Evolutionary conservation across 495 filamentous ascomycete genomes (phyloP).

Genomic region (Lasiosphaeria ovina): DNA sequence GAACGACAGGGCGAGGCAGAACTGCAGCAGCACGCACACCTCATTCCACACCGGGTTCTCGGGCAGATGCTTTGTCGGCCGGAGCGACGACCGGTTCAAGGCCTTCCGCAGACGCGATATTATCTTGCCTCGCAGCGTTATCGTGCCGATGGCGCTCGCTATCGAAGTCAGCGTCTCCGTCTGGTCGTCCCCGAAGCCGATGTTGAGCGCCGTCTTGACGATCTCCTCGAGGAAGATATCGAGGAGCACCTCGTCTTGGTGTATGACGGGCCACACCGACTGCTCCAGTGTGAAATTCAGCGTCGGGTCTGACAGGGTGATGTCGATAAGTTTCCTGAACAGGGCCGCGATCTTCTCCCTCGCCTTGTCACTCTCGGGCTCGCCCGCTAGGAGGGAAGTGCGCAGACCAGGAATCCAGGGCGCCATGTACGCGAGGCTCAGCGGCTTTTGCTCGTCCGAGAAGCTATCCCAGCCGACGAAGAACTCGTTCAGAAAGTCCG

Average conservation of each 20-base stretch:
- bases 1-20: conserved; percentile 63
- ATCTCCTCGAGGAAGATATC: conserved; percentile 65
- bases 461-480: conserved; percentile 69
- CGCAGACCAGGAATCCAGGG: conserved; percentile 61
- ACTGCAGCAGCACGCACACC: conserved; percentile 60
- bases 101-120: conserved; percentile 61
- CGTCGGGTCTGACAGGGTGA: conserved; percentile 54
- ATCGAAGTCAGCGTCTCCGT: conserved; percentile 61
- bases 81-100: conserved; percentile 59
- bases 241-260: conserved; percentile 57
- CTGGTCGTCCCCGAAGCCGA: conserved; percentile 55
- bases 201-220: conserved; percentile 55
- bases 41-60: conserved; percentile 65
- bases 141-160: conserved; percentile 57
- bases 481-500: conserved; percentile 65
- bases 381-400: conserved; percentile 53
- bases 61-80: conserved; percentile 57
- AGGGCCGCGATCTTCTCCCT: conserved; percentile 59
- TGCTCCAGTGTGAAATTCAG: conserved; percentile 59
- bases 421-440: conserved; percentile 65
- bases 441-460: conserved; percentile 57
- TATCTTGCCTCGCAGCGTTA: conserved; percentile 59
- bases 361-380: conserved; percentile 58
- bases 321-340: conserved; percentile 62
- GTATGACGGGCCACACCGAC: conserved; percentile 59